These are phyloP conservation scores for Aspergillus sp. DNA, from an alignment of 2,329 filamentous ascomycete species.

Conservation along the genomic window DNA sequence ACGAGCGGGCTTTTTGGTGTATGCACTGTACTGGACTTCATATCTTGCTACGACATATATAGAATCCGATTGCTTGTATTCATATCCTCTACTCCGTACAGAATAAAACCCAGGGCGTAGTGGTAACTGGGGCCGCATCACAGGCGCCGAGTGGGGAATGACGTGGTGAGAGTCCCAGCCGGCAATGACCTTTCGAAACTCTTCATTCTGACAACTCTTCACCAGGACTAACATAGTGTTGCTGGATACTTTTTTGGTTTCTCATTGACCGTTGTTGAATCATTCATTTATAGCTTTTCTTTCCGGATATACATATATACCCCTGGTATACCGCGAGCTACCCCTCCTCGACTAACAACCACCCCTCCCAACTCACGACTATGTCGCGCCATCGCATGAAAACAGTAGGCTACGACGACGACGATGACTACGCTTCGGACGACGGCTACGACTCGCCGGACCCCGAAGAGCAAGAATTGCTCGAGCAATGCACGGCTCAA, in stretches of 20 bases:
- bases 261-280: too few species aligned
- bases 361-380: slow-evolving; percentile 3
- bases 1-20: too few species aligned
- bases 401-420: slow-evolving; percentile 36
- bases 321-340: too few species aligned
- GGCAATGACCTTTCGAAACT: background rate
- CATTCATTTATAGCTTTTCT: background rate
- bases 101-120: too few species aligned
- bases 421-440: slow-evolving; percentile 26
- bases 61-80: too few species aligned
- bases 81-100: too few species aligned
- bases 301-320: too few species aligned
- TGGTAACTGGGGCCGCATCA: background rate
- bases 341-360: background rate
- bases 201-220: too few species aligned
- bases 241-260: too few species aligned
- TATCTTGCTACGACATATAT: too few species aligned
- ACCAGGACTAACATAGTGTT: too few species aligned
- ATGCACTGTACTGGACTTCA: too few species aligned
- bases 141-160: slow-evolving; percentile 19
- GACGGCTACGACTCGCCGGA: slow-evolving; percentile 35
- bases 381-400: slow-evolving; percentile 43
- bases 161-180: slow-evolving; percentile 12
- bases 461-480: slow-evolving; percentile 43
- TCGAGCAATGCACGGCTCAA: slow-evolving; percentile 58